These are phyloP conservation scores for Oldenlandia corymbosa DNA, from an alignment of 257 asterid genomes.

Conservation along the genomic window DNA sequence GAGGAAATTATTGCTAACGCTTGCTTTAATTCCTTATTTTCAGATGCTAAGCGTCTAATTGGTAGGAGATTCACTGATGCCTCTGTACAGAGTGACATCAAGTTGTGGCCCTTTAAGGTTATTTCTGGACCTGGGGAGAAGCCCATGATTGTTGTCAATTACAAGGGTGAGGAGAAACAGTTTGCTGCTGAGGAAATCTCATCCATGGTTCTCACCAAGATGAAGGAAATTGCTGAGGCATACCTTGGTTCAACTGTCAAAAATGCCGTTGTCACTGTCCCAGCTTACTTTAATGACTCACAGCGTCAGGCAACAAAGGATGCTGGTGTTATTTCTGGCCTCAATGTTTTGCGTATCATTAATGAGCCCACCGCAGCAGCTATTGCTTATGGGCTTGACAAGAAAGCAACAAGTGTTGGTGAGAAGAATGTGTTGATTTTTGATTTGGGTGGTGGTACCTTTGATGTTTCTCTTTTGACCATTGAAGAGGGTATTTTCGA, in stretches of 20 bases:
- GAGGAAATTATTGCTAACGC: too few relatives aligned
- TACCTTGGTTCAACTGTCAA: constrained; percentile 29
- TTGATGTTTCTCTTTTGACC: constrained; percentile 36
- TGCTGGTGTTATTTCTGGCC: constrained; percentile 42
- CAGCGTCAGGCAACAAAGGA: constrained; percentile 44
- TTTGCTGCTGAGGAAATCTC: too few relatives aligned
- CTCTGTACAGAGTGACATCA: constrained; percentile 23
- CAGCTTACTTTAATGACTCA: too few relatives aligned
- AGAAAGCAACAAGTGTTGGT: constrained; percentile 33
- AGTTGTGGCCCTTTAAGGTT: constrained; percentile 28
- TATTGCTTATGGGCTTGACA: constrained; percentile 38
- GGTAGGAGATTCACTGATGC: constrained; percentile 25
- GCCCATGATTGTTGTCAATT: constrained; percentile 25
- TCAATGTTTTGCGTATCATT: constrained; percentile 36
- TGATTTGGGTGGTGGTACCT: constrained; percentile 40
- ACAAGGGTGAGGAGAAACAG: constrained; percentile 29
- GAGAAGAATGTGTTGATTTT: constrained; percentile 38
- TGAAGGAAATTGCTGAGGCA: constrained; percentile 28
- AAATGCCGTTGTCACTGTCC: constrained; percentile 39
- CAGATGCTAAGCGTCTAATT: constrained; percentile 27
- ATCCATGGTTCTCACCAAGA: too few relatives aligned
- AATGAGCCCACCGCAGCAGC: constrained; percentile 44
- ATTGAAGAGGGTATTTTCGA: constrained; percentile 39
- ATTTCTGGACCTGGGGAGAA: constrained; percentile 23
- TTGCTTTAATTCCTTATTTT: too few relatives aligned